A percentile compares a stretch with the other conserved stretches of the same genome.
Evolutionary conservation across 805 yeast species (phyloP).

Genomic region (Myxozyma neglecta): DNA sequence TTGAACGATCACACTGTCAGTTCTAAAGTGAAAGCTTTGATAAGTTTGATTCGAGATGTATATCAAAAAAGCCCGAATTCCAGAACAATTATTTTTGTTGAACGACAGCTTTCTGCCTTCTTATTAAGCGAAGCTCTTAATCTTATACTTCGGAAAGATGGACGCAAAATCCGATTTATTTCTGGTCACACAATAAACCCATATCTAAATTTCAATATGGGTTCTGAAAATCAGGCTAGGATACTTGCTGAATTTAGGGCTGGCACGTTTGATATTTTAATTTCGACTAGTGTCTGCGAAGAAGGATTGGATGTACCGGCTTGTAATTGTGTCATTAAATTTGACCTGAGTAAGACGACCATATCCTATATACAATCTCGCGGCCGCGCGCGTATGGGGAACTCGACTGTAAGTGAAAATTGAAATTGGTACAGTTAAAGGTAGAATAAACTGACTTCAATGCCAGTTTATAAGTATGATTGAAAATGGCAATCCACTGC

Average conservation of each 20-base stretch:
- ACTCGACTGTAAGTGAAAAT: neutral
- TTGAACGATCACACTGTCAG: neutral
- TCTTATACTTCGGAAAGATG: neutral
- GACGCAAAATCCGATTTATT: neutral
- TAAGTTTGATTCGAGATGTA: neutral
- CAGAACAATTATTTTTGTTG: neutral
- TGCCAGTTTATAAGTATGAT: neutral
- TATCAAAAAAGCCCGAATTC: neutral
- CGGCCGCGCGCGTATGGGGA: slow-evolving; percentile 20
- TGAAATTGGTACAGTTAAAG: neutral
- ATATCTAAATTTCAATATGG: neutral
- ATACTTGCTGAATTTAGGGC: slow-evolving; percentile 8
- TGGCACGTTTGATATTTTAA: slow-evolving; percentile 4
- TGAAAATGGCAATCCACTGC: neutral
- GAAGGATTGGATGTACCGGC: slow-evolving; percentile 25
- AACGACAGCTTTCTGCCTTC: neutral
- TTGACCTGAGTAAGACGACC: slow-evolving; percentile 8
- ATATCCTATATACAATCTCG: slow-evolving; percentile 15
- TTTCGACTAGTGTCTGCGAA: slow-evolving; percentile 24
- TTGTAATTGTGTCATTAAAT: slow-evolving; percentile 17
- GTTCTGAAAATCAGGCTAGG: neutral
- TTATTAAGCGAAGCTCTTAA: neutral
- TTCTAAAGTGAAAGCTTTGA: neutral
- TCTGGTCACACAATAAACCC: neutral
- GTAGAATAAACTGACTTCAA: neutral